These are phyloP conservation scores for Epichloe baconii DNA, from an alignment of 2,329 filamentous ascomycete species.

Conservation along the genomic window DNA sequence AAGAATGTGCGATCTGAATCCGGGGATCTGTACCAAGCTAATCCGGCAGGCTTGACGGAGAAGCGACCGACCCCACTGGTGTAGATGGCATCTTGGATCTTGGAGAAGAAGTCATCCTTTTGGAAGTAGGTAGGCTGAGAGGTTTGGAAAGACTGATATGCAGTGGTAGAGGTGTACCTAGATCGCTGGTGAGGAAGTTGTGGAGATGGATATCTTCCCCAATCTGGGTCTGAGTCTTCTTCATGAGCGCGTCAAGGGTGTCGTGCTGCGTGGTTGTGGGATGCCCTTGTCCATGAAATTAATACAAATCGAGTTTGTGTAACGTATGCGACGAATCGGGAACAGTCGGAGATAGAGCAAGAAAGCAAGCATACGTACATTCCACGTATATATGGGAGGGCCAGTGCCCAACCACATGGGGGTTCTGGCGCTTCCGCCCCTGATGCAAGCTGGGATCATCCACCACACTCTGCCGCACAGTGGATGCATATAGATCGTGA, in stretches of 20 bases:
- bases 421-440: conserved; percentile 67
- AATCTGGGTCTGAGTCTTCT: conserved; percentile 21
- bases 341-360: not conserved
- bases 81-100: conserved; percentile 32
- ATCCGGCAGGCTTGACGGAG: conserved; percentile 22
- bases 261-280: conserved; percentile 34
- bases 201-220: conserved; percentile 33
- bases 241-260: conserved; percentile 31
- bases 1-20: conserved; percentile 69
- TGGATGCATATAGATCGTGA: conserved; percentile 79
- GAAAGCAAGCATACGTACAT: conserved; percentile 45
- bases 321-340: not conserved
- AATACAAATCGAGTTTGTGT: not conserved
- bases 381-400: conserved; percentile 86
- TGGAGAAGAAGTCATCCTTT: conserved; percentile 53
- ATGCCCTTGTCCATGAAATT: conserved; percentile 32
- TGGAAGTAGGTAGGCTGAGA: conserved; percentile 57
- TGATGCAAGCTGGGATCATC: conserved; percentile 80
- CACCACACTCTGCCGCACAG: conserved; percentile 58
- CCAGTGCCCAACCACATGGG: conserved; percentile 84
- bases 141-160: conserved; percentile 87
- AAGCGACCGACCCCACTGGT: conserved; percentile 19
- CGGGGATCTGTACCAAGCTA: conserved; percentile 39
- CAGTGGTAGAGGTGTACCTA: conserved; percentile 65
- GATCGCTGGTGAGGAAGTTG: conserved; percentile 62